Conservation (phyloP, 331 rosid species). For the Erythrophleum ivorense region DNA sequence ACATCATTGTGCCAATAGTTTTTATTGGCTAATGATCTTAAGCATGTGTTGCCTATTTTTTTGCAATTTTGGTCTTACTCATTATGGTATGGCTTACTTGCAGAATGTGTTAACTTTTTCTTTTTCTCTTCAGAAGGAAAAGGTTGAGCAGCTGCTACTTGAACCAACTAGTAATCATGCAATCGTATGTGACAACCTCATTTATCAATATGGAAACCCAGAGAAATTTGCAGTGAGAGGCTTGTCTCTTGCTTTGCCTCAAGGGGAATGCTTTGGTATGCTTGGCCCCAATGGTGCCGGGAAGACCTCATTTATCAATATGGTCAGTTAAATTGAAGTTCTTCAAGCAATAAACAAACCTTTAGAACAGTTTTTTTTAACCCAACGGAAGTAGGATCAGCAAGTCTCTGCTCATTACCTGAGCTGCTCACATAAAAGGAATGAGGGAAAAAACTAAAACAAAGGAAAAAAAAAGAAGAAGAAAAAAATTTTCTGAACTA, state of each 20-base stretch:
- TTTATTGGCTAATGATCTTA: constrained; percentile 16
- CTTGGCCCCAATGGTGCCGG: constrained; percentile 99
- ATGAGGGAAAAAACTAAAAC: no score
- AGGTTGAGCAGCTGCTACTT: constrained; percentile 69
- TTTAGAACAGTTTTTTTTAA: constrained; percentile 1
- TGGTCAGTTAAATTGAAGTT: constrained; percentile 65
- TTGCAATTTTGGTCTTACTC: neutral
- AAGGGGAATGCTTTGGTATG: constrained; percentile 97
- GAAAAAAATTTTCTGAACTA: no score
- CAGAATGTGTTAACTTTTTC: constrained; percentile 25
- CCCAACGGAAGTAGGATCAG: constrained; percentile 5
- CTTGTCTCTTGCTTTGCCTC: constrained; percentile 83
- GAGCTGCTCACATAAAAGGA: no score
- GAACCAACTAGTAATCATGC: constrained; percentile 58
- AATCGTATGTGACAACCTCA: constrained; percentile 64
- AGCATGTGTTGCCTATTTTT: constrained; percentile 3
- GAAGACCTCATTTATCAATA: constrained; percentile 92
- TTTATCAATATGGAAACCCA: no score
- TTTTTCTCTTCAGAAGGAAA: constrained; percentile 67
- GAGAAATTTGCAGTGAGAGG: constrained; percentile 84
- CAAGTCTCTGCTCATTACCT: no score
- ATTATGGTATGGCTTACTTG: constrained; percentile 14
- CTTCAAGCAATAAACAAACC: constrained; percentile 5
- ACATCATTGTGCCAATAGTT: neutral
- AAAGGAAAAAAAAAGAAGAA: no score